These are phyloP conservation scores for Flaveria bidentis DNA, from an alignment of 129 eudicot species.

Conservation along the genomic window DNA sequence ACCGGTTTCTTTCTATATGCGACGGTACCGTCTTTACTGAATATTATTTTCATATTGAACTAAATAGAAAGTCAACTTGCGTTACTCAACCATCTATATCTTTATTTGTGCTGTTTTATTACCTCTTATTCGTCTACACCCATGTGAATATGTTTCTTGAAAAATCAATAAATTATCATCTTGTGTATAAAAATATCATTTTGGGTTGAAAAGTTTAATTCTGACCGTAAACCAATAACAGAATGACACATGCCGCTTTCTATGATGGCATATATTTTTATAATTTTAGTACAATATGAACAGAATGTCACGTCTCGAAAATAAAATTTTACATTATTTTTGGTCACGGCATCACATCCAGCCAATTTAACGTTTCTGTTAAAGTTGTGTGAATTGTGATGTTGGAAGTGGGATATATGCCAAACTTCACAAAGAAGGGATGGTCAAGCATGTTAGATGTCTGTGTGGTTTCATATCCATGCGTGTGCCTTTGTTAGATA, in stretches of 20 bases:
- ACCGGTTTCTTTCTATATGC: constrained; percentile 21
- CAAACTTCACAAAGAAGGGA: constrained; percentile 31
- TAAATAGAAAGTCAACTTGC: constrained; percentile 52
- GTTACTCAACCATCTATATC: constrained; percentile 36
- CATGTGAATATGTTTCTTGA: no score
- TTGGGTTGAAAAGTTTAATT: no score
- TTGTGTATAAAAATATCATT: no score
- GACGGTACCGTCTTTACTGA: background rate
- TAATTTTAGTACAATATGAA: no score
- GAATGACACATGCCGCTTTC: no score
- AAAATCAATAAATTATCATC: no score
- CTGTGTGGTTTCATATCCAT: constrained; percentile 23
- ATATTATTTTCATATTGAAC: constrained; percentile 3
- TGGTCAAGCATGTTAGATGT: constrained; percentile 36
- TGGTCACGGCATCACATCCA: background rate
- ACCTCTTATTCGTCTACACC: background rate
- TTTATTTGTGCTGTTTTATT: constrained; percentile 20
- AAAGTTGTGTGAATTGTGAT: constrained; percentile 29
- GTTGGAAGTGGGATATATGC: constrained; percentile 26
- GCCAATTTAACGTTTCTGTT: constrained; percentile 18
- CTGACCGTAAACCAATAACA: no score
- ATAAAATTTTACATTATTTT: background rate
- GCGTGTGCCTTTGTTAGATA: constrained; percentile 14
- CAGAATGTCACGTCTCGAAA: no score
- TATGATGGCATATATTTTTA: no score